Evolutionary conservation across 2,329 filamentous ascomycete species (phyloP).

Genomic region (Byssochlamys sp.): DNA sequence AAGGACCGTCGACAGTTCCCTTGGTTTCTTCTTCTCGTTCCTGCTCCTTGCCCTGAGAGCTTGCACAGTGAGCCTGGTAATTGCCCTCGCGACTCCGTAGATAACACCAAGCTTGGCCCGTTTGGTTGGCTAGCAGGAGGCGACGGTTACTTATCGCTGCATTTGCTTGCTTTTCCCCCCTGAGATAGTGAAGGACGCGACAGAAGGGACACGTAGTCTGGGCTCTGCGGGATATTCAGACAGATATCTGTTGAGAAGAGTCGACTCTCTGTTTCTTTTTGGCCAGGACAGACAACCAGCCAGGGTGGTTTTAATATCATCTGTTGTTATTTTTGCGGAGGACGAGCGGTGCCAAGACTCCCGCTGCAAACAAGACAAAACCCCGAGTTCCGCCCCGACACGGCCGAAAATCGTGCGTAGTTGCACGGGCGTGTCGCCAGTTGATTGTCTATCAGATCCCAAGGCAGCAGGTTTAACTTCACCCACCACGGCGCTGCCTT

Average conservation of each 20-base stretch:
- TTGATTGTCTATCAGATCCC: not conserved
- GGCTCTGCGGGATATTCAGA: not conserved
- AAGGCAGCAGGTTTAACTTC: no score
- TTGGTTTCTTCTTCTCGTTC: not conserved
- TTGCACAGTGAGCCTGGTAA: not conserved
- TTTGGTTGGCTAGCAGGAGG: not conserved
- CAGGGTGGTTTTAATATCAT: not conserved
- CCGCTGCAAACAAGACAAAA: slow-evolving; percentile 9
- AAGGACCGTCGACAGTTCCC: not conserved
- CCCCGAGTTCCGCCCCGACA: not conserved
- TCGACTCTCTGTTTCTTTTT: not conserved
- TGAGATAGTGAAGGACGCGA: not conserved
- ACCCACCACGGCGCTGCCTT: slow-evolving; percentile 11
- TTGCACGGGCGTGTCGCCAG: not conserved
- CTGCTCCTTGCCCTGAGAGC: not conserved
- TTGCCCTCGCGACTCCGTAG: not conserved
- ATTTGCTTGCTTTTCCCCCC: not conserved
- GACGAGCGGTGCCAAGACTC: slow-evolving; percentile 4
- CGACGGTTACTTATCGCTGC: not conserved
- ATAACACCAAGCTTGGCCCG: not conserved
- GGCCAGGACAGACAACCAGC: not conserved
- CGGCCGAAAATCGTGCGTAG: not conserved
- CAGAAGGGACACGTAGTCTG: not conserved
- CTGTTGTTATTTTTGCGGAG: not conserved
- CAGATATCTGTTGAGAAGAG: not conserved